Evolutionary conservation across 345 rosid species (phyloP).

Genomic region (Eucalyptus marginata): DNA sequence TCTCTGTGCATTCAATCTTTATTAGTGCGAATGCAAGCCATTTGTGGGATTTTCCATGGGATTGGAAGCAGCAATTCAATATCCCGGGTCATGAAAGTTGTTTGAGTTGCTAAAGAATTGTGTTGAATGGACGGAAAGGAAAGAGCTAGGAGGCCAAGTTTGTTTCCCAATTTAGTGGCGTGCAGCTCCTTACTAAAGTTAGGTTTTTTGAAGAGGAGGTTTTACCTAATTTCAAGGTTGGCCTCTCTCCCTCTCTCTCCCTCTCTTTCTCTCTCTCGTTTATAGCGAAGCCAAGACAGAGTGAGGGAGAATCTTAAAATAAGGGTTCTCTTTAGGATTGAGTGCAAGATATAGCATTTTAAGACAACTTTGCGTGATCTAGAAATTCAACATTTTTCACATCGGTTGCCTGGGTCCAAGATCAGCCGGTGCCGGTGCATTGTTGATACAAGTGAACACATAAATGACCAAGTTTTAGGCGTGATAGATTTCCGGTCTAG

Average conservation of each 20-base stretch:
- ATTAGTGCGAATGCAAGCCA: background rate
- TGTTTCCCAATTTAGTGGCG: slow-evolving; percentile 4
- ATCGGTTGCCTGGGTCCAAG: background rate
- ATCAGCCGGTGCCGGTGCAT: background rate
- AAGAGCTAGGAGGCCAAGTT: background rate
- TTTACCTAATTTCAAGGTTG: slow-evolving; percentile 28
- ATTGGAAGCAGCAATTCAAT: background rate
- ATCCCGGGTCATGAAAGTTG: background rate
- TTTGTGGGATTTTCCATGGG: background rate
- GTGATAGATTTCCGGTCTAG: no score
- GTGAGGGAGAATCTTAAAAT: background rate
- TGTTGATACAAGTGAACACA: background rate
- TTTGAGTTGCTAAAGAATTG: background rate
- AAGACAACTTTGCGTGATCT: background rate
- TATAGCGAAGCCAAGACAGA: no score
- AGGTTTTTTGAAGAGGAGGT: background rate
- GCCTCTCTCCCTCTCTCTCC: slow-evolving; percentile 3
- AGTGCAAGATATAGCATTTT: background rate
- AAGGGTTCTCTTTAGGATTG: background rate
- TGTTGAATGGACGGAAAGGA: background rate
- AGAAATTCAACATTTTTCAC: background rate
- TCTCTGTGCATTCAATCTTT: background rate
- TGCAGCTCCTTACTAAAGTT: slow-evolving; percentile 1
- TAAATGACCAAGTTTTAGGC: background rate
- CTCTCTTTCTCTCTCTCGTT: background rate